Percentiles rank a stretch among this genome's conserved stretches.
These are phyloP conservation scores for Collybia nuda DNA, from an alignment of 768 basidiomycete species.

Conservation along the genomic window DNA sequence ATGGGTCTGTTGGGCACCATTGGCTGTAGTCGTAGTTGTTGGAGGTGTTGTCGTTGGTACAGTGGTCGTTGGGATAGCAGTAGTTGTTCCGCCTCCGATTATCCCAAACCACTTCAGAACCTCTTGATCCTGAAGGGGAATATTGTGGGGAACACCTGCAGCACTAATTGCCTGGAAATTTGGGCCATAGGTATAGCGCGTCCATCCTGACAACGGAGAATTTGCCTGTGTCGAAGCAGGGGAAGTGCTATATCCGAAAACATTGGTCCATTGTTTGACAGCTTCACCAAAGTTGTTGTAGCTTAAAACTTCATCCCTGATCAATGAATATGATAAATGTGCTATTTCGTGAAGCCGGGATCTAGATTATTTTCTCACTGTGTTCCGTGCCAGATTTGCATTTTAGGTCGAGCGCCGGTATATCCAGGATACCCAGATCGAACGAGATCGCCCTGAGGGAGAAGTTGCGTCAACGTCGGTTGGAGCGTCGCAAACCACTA, in stretches of 20 bases:
- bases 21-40: slow-evolving; percentile 13
- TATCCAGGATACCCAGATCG: slow-evolving; percentile 50
- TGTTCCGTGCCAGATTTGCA: slow-evolving; percentile 59
- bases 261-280: slow-evolving; percentile 57
- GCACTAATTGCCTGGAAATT: slow-evolving; percentile 51
- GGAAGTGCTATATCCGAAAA: slow-evolving; percentile 45
- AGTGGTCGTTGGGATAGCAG: slow-evolving; percentile 2
- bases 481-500: neutral
- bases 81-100: slow-evolving; percentile 16
- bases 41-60: slow-evolving; percentile 13
- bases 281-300: slow-evolving; percentile 50
- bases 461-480: neutral
- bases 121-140: slow-evolving; percentile 47
- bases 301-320: slow-evolving; percentile 51
- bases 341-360: neutral
- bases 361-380: slow-evolving; percentile 17
- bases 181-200: slow-evolving; percentile 46
- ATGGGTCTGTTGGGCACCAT: slow-evolving; percentile 14
- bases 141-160: slow-evolving; percentile 47
- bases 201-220: slow-evolving; percentile 45
- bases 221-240: slow-evolving; percentile 37
- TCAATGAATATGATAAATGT: neutral
- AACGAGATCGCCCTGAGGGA: slow-evolving; percentile 42
- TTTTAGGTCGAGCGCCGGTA: slow-evolving; percentile 47
- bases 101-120: slow-evolving; percentile 51